These are phyloP conservation scores for Malus orientalis DNA, from an alignment of 306 rosid species.

Conservation along the genomic window DNA sequence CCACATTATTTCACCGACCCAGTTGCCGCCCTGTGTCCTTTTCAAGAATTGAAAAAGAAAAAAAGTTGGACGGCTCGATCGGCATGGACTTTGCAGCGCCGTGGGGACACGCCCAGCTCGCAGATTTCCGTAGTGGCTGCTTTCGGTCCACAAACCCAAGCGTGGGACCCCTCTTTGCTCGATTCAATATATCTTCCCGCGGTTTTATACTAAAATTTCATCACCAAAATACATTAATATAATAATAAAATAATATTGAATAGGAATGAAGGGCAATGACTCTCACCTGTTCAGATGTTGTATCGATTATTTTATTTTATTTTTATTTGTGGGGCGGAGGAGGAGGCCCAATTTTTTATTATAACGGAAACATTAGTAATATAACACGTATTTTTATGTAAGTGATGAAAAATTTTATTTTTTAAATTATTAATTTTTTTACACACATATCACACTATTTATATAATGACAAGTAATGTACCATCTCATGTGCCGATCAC, in stretches of 20 bases:
- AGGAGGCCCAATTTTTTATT: too few relatives aligned
- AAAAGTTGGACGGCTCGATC: slow-evolving; percentile 7
- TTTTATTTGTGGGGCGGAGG: too few relatives aligned
- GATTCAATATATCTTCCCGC: neutral
- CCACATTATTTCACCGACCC: neutral
- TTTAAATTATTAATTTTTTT: too few relatives aligned
- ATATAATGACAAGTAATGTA: too few relatives aligned
- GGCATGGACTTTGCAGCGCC: neutral
- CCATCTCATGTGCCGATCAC: too few relatives aligned
- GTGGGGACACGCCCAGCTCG: neutral
- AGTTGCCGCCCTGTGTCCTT: neutral
- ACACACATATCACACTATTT: fast-evolving
- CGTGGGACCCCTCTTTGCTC: neutral
- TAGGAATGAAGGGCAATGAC: too few relatives aligned
- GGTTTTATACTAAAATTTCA: neutral
- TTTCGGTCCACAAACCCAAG: neutral
- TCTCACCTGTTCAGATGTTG: too few relatives aligned
- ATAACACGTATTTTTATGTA: too few relatives aligned
- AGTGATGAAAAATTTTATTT: too few relatives aligned
- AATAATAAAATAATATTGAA: neutral
- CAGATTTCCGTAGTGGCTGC: neutral
- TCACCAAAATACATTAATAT: neutral
- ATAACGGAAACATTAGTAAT: fast-evolving
- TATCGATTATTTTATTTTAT: too few relatives aligned
- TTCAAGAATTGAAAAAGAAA: neutral